Percentiles rank a stretch among this genome's conserved stretches.
Conservation (phyloP, 2,329 filamentous ascomycete genomes). For the Coniella vitis region DNA sequence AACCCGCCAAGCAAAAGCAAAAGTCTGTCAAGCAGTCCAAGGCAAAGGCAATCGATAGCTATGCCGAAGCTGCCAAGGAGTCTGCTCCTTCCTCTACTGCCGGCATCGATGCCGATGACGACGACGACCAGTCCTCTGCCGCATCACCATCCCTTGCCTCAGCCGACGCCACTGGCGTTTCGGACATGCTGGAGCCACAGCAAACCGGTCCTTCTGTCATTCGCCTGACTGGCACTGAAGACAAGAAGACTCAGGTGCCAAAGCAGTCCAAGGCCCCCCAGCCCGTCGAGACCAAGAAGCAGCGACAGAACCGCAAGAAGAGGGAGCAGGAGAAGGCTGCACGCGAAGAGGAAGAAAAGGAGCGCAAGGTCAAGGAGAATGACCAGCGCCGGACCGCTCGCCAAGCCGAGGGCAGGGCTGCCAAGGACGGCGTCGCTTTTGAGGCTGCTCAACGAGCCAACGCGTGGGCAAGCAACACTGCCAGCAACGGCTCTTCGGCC, state of each 20-base stretch:
- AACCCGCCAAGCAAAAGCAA: conserved; percentile 63
- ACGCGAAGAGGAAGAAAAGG: conserved; percentile 70
- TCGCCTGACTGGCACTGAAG: conserved; percentile 62
- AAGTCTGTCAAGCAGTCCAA: conserved; percentile 66
- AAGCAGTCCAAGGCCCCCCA: conserved; percentile 58
- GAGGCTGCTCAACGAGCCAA: conserved; percentile 36
- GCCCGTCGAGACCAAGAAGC: conserved; percentile 82
- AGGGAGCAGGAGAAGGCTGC: conserved; percentile 69
- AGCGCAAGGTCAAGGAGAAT: conserved; percentile 70
- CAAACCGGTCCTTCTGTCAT: conserved; percentile 65
- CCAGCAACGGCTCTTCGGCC: conserved; percentile 38
- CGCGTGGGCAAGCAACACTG: conserved; percentile 34
- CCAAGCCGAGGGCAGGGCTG: conserved; percentile 72
- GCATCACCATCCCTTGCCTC: conserved; percentile 56
- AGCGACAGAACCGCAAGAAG: conserved; percentile 88
- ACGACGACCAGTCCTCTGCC: conserved; percentile 70
- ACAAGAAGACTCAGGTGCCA: conserved; percentile 50
- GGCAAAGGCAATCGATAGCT: conserved; percentile 44
- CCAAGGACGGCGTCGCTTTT: conserved; percentile 69
- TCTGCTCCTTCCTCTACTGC: conserved; percentile 65
- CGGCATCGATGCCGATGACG: conserved; percentile 73
- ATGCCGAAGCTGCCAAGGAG: conserved; percentile 38
- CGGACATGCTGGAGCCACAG: conserved; percentile 83
- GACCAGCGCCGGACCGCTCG: conserved; percentile 77
- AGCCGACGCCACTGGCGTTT: conserved; percentile 62